Base-by-base conservation (phyloP, 495 filamentous ascomycete genomes). In the Talaromyces ruber region DNA sequence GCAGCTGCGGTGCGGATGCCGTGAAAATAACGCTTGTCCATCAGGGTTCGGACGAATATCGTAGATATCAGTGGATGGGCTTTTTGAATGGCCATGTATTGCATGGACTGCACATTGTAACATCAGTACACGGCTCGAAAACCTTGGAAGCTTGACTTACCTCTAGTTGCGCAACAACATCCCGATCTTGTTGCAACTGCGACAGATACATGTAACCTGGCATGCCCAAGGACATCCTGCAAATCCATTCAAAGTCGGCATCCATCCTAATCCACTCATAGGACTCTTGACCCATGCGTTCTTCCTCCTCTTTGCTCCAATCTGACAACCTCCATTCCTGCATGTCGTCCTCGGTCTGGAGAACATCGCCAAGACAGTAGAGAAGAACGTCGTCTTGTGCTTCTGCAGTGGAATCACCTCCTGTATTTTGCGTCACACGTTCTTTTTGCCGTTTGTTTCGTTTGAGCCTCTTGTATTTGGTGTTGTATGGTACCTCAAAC, bases 231-330 rank as follows among this genome's bases (percentile, higher is more conserved):
- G 84, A 84, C 57, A 90, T 80, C 58, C 88, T 87, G 75, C 90
- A 93, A 43, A 97, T 85, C 94, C 94, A 99, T 69, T 99, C 94
- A 66, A 97, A 97, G 72, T 99, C 94, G 21, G 93, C 91, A 74
- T 99, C 94, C 81, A 98, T 89, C 16, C 94, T 86, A 63, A 98
- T 94, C 94, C 94, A 99, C 71, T 99, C 94, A 69, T 97, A 99
- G 3, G 89, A 94, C 69, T 99, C 94, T 59, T 92, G 86, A 43
- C 91, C 90, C 95, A 99, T 99, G 62, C 82, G 81, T 7, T 87
- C 82, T 69, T 98, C 92, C 12, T 92, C 88, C 37, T 92, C 89
- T 61, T 87, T 84, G 55, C 85, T 84, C 94, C 94, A 99, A 60
- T 97, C 93, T 8, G 82, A 76, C 14, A 99, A 78, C 39, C 80